phyloP scores from a whole-genome alignment of 2,329 filamentous ascomycete genomes.

The Phyllosticta paracitricarpa region DNA sequence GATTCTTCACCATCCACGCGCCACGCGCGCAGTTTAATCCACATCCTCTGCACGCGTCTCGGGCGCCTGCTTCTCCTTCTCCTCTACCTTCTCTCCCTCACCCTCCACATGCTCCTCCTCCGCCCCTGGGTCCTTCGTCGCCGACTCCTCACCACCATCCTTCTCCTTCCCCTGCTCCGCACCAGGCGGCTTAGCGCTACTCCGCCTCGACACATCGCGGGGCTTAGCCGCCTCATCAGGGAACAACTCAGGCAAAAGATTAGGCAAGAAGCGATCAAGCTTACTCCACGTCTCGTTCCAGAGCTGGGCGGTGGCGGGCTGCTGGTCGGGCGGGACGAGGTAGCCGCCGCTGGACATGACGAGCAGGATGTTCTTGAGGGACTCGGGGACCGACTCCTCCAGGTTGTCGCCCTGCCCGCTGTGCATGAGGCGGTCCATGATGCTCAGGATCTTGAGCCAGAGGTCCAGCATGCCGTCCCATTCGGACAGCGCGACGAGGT shows the following conservation, averaged over 20 bases:
- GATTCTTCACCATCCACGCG: too few relatives aligned
- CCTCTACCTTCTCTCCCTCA: neutral
- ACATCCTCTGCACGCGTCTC: neutral
- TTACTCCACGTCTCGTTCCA: constrained; percentile 54
- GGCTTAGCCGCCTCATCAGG: constrained; percentile 31
- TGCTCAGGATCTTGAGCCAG: constrained; percentile 84
- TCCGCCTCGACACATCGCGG: neutral
- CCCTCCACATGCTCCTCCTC: neutral
- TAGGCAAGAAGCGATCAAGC: constrained; percentile 50
- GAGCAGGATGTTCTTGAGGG: constrained; percentile 87
- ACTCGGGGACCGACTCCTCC: constrained; percentile 91
- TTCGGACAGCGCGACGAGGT: constrained; percentile 72
- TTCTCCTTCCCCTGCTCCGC: neutral
- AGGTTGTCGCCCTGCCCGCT: constrained; percentile 84
- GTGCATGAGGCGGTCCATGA: constrained; percentile 94
- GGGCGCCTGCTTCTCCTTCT: neutral
- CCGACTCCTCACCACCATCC: neutral
- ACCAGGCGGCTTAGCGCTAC: neutral
- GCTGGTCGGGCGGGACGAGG: constrained; percentile 57
- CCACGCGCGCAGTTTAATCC: neutral
- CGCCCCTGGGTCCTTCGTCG: neutral
- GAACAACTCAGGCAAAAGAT: constrained; percentile 50
- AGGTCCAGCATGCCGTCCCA: constrained; percentile 85
- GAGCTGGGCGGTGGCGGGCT: constrained; percentile 40
- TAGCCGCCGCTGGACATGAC: constrained; percentile 90